phyloP scores from a whole-genome alignment of 768 basidiomycete genomes.

The Rhodotorula kratochvilovae region DNA sequence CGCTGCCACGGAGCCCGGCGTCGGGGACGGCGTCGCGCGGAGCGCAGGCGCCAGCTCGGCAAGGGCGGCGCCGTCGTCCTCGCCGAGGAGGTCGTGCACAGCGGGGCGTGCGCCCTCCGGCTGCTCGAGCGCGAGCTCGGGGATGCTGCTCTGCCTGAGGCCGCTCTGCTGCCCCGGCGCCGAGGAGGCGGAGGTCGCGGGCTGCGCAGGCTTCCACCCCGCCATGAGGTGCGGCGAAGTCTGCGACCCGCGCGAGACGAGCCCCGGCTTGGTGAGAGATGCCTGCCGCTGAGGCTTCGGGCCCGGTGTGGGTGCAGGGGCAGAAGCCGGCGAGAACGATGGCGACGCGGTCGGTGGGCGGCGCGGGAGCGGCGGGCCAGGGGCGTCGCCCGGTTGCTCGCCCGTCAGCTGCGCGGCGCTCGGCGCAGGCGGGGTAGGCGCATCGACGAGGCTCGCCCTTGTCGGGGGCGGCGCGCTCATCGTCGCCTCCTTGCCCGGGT shows the following conservation, averaged over 20 bases:
- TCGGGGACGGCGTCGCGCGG: background rate
- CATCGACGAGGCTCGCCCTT: background rate
- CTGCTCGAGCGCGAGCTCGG: slow-evolving; percentile 18
- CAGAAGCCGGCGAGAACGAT: background rate
- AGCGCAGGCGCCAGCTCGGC: background rate
- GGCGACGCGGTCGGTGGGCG: slow-evolving; percentile 16
- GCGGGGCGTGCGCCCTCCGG: background rate
- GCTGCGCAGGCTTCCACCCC: slow-evolving; percentile 18
- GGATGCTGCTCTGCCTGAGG: slow-evolving; percentile 11
- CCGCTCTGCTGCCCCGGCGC: background rate
- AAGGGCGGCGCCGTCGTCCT: slow-evolving; percentile 9
- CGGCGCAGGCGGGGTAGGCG: background rate
- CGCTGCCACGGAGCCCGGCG: background rate
- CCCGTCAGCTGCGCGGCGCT: slow-evolving; percentile 26
- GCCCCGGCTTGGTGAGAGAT: slow-evolving; percentile 13
- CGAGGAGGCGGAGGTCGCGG: background rate
- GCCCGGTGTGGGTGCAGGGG: background rate
- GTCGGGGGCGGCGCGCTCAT: background rate
- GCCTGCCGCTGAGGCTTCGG: background rate
- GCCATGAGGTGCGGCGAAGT: slow-evolving; percentile 41
- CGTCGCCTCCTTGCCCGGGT: background rate
- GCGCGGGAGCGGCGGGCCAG: slow-evolving; percentile 33
- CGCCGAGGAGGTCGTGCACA: slow-evolving; percentile 22
- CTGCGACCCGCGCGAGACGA: slow-evolving; percentile 40
- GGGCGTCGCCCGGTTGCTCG: slow-evolving; percentile 3